Evolutionary conservation across 2,329 filamentous ascomycete genomes (phyloP).

Genomic region (Mycosphaerella sp.): DNA sequence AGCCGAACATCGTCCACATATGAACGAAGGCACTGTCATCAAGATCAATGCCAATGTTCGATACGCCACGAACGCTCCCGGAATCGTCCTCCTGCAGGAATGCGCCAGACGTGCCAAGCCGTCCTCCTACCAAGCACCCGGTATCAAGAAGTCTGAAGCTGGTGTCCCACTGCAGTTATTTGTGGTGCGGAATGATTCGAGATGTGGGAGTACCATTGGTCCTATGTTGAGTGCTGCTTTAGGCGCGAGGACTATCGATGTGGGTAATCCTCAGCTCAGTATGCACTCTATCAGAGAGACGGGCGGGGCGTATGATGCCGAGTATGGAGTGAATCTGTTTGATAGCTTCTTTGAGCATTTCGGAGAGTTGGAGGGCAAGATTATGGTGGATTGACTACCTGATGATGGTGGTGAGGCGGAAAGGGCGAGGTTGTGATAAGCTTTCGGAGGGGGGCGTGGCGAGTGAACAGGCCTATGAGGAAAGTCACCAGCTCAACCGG

Average conservation of each 20-base stretch:
- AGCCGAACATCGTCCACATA: constrained; percentile 78
- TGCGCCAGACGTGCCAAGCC: constrained; percentile 58
- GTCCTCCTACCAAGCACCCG: constrained; percentile 29
- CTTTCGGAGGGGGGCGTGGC: background rate
- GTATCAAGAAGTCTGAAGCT: constrained; percentile 45
- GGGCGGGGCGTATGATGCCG: constrained; percentile 79
- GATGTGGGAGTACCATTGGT: constrained; percentile 93
- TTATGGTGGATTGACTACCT: constrained; percentile 64
- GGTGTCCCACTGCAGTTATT: constrained; percentile 90
- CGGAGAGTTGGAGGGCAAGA: constrained; percentile 72
- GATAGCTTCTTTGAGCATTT: constrained; percentile 81
- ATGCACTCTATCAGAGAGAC: constrained; percentile 98
- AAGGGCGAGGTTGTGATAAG: constrained; percentile 4
- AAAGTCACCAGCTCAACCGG: background rate
- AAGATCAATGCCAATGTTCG: constrained; percentile 98
- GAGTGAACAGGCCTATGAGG: background rate
- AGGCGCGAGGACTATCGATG: constrained; percentile 80
- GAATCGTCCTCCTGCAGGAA: constrained; percentile 88
- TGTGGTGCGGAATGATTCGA: constrained; percentile 90
- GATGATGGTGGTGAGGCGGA: background rate
- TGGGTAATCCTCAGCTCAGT: constrained; percentile 88
- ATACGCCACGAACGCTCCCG: constrained; percentile 93
- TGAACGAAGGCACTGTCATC: constrained; percentile 95
- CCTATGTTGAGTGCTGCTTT: constrained; percentile 89
- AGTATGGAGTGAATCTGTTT: constrained; percentile 78